Evolutionary conservation across 2,329 filamentous ascomycete genomes (phyloP).

Genomic region (Fusarium scirpi): DNA sequence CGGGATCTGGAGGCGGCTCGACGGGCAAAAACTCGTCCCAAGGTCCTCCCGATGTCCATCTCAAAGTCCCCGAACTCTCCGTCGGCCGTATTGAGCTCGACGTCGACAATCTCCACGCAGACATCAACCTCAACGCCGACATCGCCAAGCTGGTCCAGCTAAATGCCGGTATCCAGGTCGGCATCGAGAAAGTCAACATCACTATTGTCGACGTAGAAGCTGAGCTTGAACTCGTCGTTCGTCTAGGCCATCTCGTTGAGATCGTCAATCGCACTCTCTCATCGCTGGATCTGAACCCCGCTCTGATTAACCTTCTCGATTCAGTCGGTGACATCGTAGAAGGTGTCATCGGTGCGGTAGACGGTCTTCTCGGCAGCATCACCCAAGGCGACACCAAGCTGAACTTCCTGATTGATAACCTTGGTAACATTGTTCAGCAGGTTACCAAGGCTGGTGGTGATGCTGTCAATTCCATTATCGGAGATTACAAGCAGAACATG

Average conservation of each 20-base stretch:
- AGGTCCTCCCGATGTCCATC: slow-evolving; percentile 29
- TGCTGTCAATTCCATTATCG: slow-evolving; percentile 25
- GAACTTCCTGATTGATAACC: slow-evolving; percentile 29
- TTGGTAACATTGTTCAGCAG: slow-evolving; percentile 28
- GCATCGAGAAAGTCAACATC: slow-evolving; percentile 31
- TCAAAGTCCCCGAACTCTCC: slow-evolving; percentile 25
- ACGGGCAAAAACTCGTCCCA: slow-evolving; percentile 10
- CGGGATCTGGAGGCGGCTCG: background rate
- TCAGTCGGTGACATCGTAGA: slow-evolving; percentile 25
- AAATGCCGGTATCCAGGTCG: slow-evolving; percentile 23
- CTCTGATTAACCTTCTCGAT: slow-evolving; percentile 22
- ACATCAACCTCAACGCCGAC: slow-evolving; percentile 30
- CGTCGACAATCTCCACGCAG: slow-evolving; percentile 27
- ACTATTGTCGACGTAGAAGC: slow-evolving; percentile 27
- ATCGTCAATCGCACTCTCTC: slow-evolving; percentile 30
- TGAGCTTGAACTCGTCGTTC: slow-evolving; percentile 28
- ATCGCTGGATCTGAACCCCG: slow-evolving; percentile 26
- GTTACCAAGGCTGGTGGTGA: slow-evolving; percentile 16
- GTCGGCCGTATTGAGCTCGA: slow-evolving; percentile 29
- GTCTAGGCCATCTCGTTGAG: slow-evolving; percentile 21
- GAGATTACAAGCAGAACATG: slow-evolving; percentile 31
- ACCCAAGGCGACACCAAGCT: slow-evolving; percentile 29
- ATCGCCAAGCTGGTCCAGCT: slow-evolving; percentile 24
- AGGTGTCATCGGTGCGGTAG: slow-evolving; percentile 16
- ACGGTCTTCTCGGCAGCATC: slow-evolving; percentile 25